phyloP scores from a whole-genome alignment of 192 early-diverging fungal genomes.

The Dispira parvispora region DNA sequence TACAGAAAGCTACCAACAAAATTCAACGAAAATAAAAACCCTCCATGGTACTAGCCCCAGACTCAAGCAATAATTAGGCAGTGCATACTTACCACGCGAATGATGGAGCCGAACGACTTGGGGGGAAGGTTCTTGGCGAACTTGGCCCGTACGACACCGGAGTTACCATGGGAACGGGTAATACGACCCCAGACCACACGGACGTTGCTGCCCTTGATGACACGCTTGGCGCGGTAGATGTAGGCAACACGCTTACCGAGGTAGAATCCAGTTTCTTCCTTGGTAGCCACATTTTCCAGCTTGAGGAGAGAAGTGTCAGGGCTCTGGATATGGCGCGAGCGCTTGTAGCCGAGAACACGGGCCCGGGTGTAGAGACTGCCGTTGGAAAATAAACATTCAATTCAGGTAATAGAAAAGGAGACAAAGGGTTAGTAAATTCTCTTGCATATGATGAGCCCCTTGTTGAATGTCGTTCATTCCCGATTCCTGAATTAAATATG shows the following conservation, averaged over 20 bases:
- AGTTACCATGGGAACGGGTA: slow-evolving; percentile 88
- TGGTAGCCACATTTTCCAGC: slow-evolving; percentile 82
- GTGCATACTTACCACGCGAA: slow-evolving; percentile 66
- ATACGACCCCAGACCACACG: slow-evolving; percentile 97
- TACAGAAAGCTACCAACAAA: too few relatives aligned
- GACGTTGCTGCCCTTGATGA: slow-evolving; percentile 80
- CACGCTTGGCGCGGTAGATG: slow-evolving; percentile 86
- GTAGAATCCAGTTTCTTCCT: slow-evolving; percentile 90
- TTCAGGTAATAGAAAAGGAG: background rate
- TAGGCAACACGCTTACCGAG: slow-evolving; percentile 97
- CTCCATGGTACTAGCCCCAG: too few relatives aligned
- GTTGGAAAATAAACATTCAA: background rate
- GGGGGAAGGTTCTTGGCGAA: slow-evolving; percentile 96
- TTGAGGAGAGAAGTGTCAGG: slow-evolving; percentile 82
- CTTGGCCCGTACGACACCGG: slow-evolving; percentile 89
- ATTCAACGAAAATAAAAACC: too few relatives aligned
- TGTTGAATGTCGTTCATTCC: background rate
- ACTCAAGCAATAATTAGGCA: too few relatives aligned
- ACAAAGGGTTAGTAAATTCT: background rate
- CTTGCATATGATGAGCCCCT: background rate
- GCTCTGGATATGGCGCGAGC: slow-evolving; percentile 81
- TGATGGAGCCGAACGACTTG: slow-evolving; percentile 76
- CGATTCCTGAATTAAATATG: background rate
- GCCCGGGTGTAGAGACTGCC: slow-evolving; percentile 94
- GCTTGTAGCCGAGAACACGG: slow-evolving; percentile 88